Evolutionary conservation across 805 yeast species (phyloP).

Genomic region (Tetrapisispora nanseiensis): DNA sequence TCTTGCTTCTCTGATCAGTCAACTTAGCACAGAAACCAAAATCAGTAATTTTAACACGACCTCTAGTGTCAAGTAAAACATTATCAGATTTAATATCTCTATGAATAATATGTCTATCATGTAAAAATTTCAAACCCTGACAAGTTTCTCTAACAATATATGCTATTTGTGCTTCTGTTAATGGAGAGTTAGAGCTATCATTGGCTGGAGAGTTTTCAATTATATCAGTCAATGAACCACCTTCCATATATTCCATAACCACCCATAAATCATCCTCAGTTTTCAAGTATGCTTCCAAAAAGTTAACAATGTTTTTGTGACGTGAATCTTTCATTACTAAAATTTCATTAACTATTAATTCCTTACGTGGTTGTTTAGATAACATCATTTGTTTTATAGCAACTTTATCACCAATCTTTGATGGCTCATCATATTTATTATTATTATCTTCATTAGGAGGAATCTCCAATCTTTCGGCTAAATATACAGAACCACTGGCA

Average conservation of each 20-base stretch:
- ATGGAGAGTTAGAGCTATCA: constrained; percentile 26
- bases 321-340: constrained; percentile 93
- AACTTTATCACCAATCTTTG: constrained; percentile 51
- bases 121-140: constrained; percentile 84
- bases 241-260: constrained; percentile 99
- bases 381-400: constrained; percentile 96
- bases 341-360: constrained; percentile 89
- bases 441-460: constrained; percentile 16
- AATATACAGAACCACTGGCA: constrained; percentile 90
- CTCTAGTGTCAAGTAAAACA: constrained; percentile 70
- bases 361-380: constrained; percentile 85
- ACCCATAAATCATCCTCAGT: constrained; percentile 86
- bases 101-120: constrained; percentile 86
- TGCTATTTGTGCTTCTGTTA: constrained; percentile 84
- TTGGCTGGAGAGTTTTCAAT: constrained; percentile 73
- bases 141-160: constrained; percentile 84
- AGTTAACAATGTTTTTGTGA: constrained; percentile 91
- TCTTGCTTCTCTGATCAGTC: constrained; percentile 71
- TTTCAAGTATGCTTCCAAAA: constrained; percentile 78
- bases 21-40: constrained; percentile 96
- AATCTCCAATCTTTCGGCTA: constrained; percentile 55
- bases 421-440: constrained; percentile 13
- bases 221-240: constrained; percentile 93
- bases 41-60: constrained; percentile 89
- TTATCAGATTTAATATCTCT: constrained; percentile 96